Conservation (phyloP, 495 filamentous ascomycete genomes). For the Lepraria neglecta region DNA sequence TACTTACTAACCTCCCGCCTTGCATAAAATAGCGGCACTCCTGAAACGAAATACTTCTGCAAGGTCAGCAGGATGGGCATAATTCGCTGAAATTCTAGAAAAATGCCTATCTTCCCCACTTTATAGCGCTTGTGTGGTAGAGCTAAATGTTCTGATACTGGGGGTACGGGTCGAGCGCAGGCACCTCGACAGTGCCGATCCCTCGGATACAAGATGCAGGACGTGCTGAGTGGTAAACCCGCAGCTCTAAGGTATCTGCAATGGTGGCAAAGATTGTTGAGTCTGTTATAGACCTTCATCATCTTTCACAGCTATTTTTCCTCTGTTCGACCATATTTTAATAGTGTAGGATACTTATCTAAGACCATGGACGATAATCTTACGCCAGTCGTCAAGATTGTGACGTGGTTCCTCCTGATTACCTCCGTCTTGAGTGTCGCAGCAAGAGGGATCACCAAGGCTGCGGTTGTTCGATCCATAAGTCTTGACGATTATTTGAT, state of each 20-base stretch:
- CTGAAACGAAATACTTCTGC: not conserved
- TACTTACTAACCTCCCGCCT: not conserved
- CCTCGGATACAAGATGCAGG: not conserved
- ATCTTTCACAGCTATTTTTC: not conserved
- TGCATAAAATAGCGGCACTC: not conserved
- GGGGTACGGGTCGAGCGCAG: not conserved
- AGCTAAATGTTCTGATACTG: too few relatives aligned
- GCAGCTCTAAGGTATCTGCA: not conserved
- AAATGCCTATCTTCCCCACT: too few relatives aligned
- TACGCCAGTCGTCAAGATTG: not conserved
- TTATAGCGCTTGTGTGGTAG: too few relatives aligned
- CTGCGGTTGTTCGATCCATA: not conserved
- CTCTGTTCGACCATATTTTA: too few relatives aligned
- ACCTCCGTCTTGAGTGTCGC: not conserved
- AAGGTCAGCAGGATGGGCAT: not conserved
- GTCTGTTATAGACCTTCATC: not conserved
- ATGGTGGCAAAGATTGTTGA: not conserved
- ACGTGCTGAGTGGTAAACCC: not conserved
- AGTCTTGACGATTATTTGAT: not conserved
- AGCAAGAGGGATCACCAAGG: not conserved
- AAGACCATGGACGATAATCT: not conserved
- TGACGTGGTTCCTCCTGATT: constrained; percentile 1
- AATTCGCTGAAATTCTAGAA: too few relatives aligned
- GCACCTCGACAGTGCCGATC: not conserved
- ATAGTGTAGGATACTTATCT: not conserved